These are phyloP conservation scores for Neonectria neomacrospora DNA, from an alignment of 2,329 filamentous ascomycete species.

Conservation along the genomic window DNA sequence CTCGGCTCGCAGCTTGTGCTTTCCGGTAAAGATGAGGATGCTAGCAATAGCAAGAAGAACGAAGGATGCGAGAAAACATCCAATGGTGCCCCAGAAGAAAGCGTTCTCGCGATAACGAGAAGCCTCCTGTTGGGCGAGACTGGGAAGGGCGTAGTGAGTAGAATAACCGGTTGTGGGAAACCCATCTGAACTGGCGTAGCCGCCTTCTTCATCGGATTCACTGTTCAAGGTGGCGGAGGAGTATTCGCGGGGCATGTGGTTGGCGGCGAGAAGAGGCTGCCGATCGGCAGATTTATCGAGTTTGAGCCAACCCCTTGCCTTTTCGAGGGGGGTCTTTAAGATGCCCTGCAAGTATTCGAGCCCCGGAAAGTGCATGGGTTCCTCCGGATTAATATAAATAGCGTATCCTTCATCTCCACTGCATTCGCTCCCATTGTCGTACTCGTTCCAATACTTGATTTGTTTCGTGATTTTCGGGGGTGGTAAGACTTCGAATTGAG, in stretches of 20 bases:
- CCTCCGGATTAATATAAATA: constrained; percentile 79
- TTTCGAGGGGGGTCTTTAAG: constrained; percentile 61
- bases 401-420: constrained; percentile 71
- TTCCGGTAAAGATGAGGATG: constrained; percentile 74
- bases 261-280: constrained; percentile 46
- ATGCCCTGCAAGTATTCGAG: constrained; percentile 68
- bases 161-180: constrained; percentile 63
- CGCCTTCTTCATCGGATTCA: constrained; percentile 59
- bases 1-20: constrained; percentile 73
- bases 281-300: constrained; percentile 45
- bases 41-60: constrained; percentile 72
- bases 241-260: constrained; percentile 43
- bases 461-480: constrained; percentile 45
- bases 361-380: constrained; percentile 69
- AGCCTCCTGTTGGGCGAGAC: constrained; percentile 62
- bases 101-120: constrained; percentile 63
- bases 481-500: constrained; percentile 48
- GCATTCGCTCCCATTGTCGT: constrained; percentile 80
- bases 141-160: constrained; percentile 65
- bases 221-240: constrained; percentile 45
- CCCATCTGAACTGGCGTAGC: constrained; percentile 65
- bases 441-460: constrained; percentile 83
- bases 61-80: constrained; percentile 68
- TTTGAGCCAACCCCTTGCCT: constrained; percentile 62
- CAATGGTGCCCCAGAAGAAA: constrained; percentile 64